Conservation (phyloP, 2,329 filamentous ascomycete genomes). For the Penicillium sp. region DNA sequence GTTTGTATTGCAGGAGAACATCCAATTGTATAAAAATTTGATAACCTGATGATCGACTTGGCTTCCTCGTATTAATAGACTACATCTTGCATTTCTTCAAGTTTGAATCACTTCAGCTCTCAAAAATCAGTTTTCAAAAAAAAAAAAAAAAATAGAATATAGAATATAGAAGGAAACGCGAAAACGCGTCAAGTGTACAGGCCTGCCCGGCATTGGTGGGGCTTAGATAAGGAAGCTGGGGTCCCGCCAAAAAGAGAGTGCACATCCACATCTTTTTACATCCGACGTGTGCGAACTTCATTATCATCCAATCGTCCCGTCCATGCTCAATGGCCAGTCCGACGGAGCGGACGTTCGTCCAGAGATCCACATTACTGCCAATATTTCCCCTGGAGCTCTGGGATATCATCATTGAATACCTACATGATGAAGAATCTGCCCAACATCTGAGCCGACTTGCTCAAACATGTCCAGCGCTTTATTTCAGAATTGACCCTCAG, state of each 20-base stretch:
- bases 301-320: background rate
- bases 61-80: background rate
- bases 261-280: background rate
- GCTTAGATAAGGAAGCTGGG: conserved; percentile 6
- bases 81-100: background rate
- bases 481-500: background rate
- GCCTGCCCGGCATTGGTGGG: background rate
- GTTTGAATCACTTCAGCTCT: background rate
- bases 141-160: background rate
- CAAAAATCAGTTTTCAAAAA: background rate
- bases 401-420: conserved; percentile 7
- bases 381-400: conserved; percentile 6
- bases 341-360: background rate
- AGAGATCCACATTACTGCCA: background rate
- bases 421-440: background rate
- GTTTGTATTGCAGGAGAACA: background rate
- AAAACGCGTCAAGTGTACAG: background rate
- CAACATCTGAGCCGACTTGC: conserved; percentile 5
- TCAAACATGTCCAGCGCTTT: background rate
- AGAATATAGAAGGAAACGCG: background rate
- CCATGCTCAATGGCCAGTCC: background rate
- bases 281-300: background rate
- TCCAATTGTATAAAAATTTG: background rate
- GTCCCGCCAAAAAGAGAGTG: background rate
- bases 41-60: background rate